Evolutionary conservation across 2,329 filamentous ascomycete species (phyloP), one percentile per base, ranked within the genome.

Genomic region (Aspergillus felis): DNA sequence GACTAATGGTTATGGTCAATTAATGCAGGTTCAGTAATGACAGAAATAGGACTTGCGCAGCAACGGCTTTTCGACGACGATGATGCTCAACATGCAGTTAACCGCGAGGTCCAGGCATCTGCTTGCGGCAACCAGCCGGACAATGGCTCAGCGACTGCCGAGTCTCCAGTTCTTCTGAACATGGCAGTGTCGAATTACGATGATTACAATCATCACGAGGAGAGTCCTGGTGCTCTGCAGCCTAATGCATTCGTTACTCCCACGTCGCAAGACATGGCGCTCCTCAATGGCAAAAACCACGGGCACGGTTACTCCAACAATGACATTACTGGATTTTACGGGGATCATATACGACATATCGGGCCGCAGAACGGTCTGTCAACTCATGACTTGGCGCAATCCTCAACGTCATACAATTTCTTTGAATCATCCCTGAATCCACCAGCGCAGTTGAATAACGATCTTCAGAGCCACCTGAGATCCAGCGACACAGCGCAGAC

Each of bases 21-120:
- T 32, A 27, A 44, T 56, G 32, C 47, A 74, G 72, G 68, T 1
- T 59, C 64, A 7, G 69, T 72, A 65, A 72, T 74, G 63, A 68
- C 61, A 4, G 70, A 74, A 44, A 74, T 74, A 28, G 69, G 66
- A 14, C 59, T 68, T 20, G 71, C 72, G 17, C 71, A 74, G 57
- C 62, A 64, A 56, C 64, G 66, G 42, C 62, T 73, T 0, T 61
- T 74, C 14, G 67, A 72, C 38, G 70, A 72, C 49, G 69, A 71
- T 20, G 64, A 69, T 4, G 49, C 53, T 6, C 62, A 66, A 14
- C 57, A 56, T 53, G 54, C 53, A 7, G 60, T 41, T 53, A 44
- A 62, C 12, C 61, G 61, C 22, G 62, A 57, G 9, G 62, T 61
- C 14, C 44, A 25, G 22, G 7, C 22, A 7, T 3, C 29, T 62